Base-by-base conservation (phyloP, 1,139 yeast genomes). In the Suzukiozyma palmioleophila region DNA sequence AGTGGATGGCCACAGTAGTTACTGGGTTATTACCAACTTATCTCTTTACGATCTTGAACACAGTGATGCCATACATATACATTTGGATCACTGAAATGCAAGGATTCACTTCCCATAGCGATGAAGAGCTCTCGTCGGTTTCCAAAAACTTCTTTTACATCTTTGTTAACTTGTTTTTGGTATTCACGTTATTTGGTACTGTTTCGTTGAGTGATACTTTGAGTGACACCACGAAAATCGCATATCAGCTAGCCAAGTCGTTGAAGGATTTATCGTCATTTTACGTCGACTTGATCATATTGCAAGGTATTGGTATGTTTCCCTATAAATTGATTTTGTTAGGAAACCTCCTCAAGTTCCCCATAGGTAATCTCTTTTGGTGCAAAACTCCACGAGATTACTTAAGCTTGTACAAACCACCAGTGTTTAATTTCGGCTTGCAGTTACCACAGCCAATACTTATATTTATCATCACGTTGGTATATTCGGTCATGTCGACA, bases 291-390 rank as follows among this genome's bases (percentile, higher is more conserved):
- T 71, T 87, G 58, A 86, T 87, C 39, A 72, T 87, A 22, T 70
- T 87, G 32, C 96, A 87, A 58, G 96, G 95, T 0, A 60, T 87
- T 31, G 95, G 92, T 1, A 83, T 88, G 75, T 83, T 84, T 54
- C 96, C 96, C 1, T 79, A 85, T 46, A 77, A 86, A 41, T 62
- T 87, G 29, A 63, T 88, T 35, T 62, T 82, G 31, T 61, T 79
- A 73, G 95, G 96, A 1, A 84, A 84, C 46, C 59, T 71, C 35
- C 47, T 70, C 26, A 57, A 77, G 74, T 52, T 83, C 73, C 59
- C 88, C 77, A 34, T 77, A 70, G 73, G 69, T 52, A 66, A 72
- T 28, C 58, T 67, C 46, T 62, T 70, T 40, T 59, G 67, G 52
- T 67, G 76, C 40, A 75, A 75, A 47, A 81, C 87, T 0, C 84